A percentile compares a stretch with the other conserved stretches of the same genome.
Evolutionary conservation across 768 basidiomycete species (phyloP).

Genomic region (Boletus vermiculosoides): DNA sequence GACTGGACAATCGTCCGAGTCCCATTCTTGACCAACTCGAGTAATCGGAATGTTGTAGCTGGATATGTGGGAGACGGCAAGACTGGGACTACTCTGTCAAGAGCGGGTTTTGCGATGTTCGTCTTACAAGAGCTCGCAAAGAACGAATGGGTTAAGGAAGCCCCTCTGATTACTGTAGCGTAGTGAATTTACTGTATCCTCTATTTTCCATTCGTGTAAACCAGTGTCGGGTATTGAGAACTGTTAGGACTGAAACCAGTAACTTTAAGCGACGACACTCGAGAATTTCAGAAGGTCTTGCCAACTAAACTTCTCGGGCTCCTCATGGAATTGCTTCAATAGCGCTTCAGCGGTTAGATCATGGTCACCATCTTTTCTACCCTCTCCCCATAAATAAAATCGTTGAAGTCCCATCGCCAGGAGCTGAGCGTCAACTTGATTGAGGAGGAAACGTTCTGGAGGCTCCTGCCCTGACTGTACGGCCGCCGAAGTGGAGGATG

Average conservation of each 20-base stretch:
- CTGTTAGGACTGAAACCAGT: background rate
- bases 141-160: conserved; percentile 56
- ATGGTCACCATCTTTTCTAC: conserved; percentile 9
- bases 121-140: conserved; percentile 54
- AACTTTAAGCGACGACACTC: conserved; percentile 11
- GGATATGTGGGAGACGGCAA: conserved; percentile 70
- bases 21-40: conserved; percentile 40
- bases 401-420: conserved; percentile 78
- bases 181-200: background rate
- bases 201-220: background rate
- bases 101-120: conserved; percentile 61
- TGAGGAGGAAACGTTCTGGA: conserved; percentile 51
- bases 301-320: conserved; percentile 79
- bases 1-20: conserved; percentile 74
- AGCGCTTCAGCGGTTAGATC: conserved; percentile 38
- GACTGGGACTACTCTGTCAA: conserved; percentile 47
- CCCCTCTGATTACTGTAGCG: conserved; percentile 31
- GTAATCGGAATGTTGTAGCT: conserved; percentile 46
- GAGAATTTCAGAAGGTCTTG: conserved; percentile 66
- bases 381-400: conserved; percentile 72
- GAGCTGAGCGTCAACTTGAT: conserved; percentile 81
- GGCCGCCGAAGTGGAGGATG: conserved; percentile 46
- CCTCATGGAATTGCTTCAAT: conserved; percentile 73
- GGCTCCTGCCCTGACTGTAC: conserved; percentile 32
- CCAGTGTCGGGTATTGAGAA: background rate